These are phyloP conservation scores for Eruca vesicaria DNA, from an alignment of 441 rosid genomes.

Conservation along the genomic window DNA sequence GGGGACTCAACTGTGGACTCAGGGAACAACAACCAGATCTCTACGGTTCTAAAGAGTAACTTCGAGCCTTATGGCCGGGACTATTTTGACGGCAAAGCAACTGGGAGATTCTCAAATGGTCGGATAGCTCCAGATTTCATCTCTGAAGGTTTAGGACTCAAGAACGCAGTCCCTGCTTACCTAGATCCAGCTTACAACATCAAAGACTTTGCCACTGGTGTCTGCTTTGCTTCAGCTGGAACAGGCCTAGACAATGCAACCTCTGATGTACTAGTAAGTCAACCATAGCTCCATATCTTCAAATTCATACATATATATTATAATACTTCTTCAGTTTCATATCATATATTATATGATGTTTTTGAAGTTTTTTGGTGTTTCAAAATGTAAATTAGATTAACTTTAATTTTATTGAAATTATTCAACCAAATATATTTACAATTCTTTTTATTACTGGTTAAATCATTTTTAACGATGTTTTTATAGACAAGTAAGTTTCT, in stretches of 20 bases:
- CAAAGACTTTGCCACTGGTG: slow-evolving; percentile 53
- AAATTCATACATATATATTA: neutral
- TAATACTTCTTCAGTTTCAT: no score
- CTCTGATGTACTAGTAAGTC: slow-evolving; percentile 53
- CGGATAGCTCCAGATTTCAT: slow-evolving; percentile 54
- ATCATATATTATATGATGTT: no score
- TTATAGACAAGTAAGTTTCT: no score
- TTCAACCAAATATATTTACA: no score
- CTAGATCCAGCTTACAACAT: slow-evolving; percentile 50
- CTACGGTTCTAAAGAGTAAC: slow-evolving; percentile 57
- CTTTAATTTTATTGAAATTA: no score
- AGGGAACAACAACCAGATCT: slow-evolving; percentile 63
- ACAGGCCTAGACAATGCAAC: slow-evolving; percentile 66
- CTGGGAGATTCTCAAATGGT: slow-evolving; percentile 62
- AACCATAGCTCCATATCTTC: neutral
- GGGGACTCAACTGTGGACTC: slow-evolving; percentile 64
- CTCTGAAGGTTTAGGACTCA: slow-evolving; percentile 57
- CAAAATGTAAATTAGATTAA: no score
- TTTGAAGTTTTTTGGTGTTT: no score
- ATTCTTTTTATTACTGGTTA: no score
- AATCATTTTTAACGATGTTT: no score
- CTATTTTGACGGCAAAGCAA: slow-evolving; percentile 43
- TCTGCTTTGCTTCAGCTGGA: slow-evolving; percentile 71
- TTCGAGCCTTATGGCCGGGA: slow-evolving; percentile 61
- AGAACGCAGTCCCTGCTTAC: slow-evolving; percentile 55